A percentile compares a stretch with the other conserved stretches of the same genome.
phyloP scores from a whole-genome alignment of 2,329 filamentous ascomycete genomes.

The Fusarium xyrophilum region DNA sequence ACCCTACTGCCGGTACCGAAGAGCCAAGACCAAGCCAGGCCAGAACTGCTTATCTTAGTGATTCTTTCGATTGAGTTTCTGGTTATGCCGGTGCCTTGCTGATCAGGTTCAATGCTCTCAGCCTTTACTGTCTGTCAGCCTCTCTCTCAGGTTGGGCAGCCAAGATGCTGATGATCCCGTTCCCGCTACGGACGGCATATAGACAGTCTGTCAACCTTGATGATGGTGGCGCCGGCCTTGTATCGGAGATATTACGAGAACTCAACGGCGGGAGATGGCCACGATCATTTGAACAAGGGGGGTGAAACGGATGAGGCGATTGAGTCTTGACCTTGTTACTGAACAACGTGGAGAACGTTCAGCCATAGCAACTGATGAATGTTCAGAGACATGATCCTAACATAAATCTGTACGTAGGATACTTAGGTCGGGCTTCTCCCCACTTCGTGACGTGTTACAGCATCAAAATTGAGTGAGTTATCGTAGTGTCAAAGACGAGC shows the following conservation, averaged over 20 bases:
- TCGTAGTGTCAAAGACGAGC: neutral
- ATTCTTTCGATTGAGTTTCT: neutral
- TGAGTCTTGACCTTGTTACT: neutral
- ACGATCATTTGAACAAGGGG: neutral
- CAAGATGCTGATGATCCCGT: neutral
- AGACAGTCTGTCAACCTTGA: constrained; percentile 27
- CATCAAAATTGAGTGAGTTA: constrained; percentile 16
- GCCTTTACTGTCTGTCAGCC: neutral
- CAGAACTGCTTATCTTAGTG: neutral
- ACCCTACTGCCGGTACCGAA: constrained; percentile 4
- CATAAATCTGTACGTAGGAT: neutral
- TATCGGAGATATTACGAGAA: constrained; percentile 21
- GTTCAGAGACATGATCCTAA: neutral
- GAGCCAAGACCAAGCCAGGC: neutral
- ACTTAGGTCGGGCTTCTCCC: constrained; percentile 1
- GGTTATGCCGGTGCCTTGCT: constrained; percentile 10
- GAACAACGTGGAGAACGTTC: constrained; percentile 1
- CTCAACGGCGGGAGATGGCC: neutral
- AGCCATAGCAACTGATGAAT: neutral
- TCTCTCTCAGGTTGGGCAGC: neutral
- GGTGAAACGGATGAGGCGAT: constrained; percentile 11
- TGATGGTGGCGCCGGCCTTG: constrained; percentile 26
- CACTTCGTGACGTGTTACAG: constrained; percentile 19
- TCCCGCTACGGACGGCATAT: constrained; percentile 10
- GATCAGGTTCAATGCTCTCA: neutral